These are phyloP conservation scores for Cercospora berteroae DNA, from an alignment of 2,329 filamentous ascomycete genomes.

Conservation along the genomic window DNA sequence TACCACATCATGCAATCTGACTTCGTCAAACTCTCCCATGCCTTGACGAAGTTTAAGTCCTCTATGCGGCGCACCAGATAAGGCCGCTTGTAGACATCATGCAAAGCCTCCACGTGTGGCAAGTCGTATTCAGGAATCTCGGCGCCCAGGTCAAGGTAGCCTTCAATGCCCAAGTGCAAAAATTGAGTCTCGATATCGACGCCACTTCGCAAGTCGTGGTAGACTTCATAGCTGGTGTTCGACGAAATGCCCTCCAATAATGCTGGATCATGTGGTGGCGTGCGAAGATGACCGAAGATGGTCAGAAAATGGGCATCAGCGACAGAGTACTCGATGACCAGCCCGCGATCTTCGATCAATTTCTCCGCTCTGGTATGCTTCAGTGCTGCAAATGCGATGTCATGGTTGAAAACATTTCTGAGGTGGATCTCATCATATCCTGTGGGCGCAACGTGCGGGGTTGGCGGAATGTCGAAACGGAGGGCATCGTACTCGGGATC, in stretches of 20 bases:
- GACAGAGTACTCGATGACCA: conserved; percentile 3
- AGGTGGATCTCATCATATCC: conserved; percentile 7
- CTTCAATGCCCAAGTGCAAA: neutral
- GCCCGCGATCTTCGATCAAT: neutral
- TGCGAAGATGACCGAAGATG: conserved; percentile 1
- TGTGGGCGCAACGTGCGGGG: neutral
- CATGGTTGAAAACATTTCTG: conserved; percentile 4
- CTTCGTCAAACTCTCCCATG: conserved; percentile 3
- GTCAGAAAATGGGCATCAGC: conserved; percentile 2
- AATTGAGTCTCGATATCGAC: neutral
- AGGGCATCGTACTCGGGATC: conserved; percentile 7
- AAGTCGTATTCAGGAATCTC: neutral
- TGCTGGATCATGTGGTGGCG: neutral
- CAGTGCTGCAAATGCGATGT: conserved; percentile 2
- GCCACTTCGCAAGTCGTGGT: neutral
- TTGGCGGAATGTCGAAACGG: neutral
- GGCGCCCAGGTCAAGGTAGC: neutral
- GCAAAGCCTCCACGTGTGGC: neutral
- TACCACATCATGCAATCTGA: conserved; percentile 7
- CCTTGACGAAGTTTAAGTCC: conserved; percentile 3
- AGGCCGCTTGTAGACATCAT: conserved; percentile 3
- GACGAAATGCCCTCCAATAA: neutral
- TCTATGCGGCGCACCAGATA: conserved; percentile 5
- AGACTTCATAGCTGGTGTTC: neutral
- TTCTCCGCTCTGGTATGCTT: conserved; percentile 1